Evolutionary conservation across 805 yeast genomes (phyloP).

Genomic region (Teunomyces kruisii): DNA sequence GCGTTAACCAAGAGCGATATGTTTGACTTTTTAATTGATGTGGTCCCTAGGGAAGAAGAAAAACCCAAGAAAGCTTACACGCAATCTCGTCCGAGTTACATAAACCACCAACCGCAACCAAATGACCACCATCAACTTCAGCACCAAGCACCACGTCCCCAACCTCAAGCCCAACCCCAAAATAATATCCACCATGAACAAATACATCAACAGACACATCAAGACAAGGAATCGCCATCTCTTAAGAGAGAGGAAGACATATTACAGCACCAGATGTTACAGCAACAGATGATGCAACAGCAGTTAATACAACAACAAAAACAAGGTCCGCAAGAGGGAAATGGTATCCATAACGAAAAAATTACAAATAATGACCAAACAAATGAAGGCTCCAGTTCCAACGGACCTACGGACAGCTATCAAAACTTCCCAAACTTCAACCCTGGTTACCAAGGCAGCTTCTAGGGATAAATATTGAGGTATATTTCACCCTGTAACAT

Average conservation of each 20-base stretch:
- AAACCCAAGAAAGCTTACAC: conserved; percentile 43
- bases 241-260: conserved; percentile 2
- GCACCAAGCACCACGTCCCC: conserved; percentile 11
- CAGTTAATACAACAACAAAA: conserved; percentile 8
- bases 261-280: conserved; percentile 5
- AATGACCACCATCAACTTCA: conserved; percentile 1
- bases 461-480: not conserved
- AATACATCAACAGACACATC: not conserved
- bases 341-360: not conserved
- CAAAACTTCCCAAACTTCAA: conserved; percentile 8
- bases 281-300: conserved; percentile 9
- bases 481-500: conserved; percentile 1
- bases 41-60: conserved; percentile 89
- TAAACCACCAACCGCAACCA: not conserved
- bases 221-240: conserved; percentile 1
- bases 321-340: not conserved
- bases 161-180: conserved; percentile 10
- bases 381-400: not conserved
- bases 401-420: not conserved
- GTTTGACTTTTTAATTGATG: conserved; percentile 96
- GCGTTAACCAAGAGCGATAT: conserved; percentile 93
- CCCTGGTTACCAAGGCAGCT: conserved; percentile 10
- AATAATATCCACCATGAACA: conserved; percentile 3
- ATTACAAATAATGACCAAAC: not conserved
- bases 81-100: conserved; percentile 20